A percentile compares a stretch with the other conserved stretches of the same genome.
These are phyloP conservation scores for Theobroma grandiflorum DNA, from an alignment of 441 rosid genomes.

Conservation along the genomic window DNA sequence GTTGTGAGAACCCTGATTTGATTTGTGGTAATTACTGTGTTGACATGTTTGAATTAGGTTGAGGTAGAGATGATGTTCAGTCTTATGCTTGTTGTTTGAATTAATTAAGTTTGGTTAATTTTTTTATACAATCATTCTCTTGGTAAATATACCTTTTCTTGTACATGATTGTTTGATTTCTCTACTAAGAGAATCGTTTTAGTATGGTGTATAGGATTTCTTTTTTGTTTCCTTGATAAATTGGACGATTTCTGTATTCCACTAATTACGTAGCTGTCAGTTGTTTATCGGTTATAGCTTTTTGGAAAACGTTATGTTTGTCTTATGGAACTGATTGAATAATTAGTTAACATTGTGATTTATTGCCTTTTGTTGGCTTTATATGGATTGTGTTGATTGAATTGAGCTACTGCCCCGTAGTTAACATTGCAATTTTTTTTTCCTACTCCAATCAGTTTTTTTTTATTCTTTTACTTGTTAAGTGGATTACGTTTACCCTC, in stretches of 20 bases:
- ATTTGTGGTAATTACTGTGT: not conserved
- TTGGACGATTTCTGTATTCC: not conserved
- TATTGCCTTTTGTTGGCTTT: not conserved
- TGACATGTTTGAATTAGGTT: not conserved
- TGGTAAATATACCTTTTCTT: not conserved
- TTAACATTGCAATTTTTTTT: not conserved
- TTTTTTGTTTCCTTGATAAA: not conserved
- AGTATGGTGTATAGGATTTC: not conserved
- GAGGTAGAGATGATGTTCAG: not conserved
- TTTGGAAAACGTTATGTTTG: too few relatives aligned
- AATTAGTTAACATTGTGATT: not conserved
- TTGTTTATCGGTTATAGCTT: conserved; percentile 1
- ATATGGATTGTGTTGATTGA: not conserved
- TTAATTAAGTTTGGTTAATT: not conserved
- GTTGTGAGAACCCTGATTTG: not conserved
- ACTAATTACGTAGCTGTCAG: not conserved
- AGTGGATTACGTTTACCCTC: not conserved
- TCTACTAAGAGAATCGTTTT: not conserved
- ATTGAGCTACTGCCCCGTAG: not conserved
- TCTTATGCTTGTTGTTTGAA: not conserved
- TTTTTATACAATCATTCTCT: not conserved
- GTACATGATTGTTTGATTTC: not conserved
- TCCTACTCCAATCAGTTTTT: not conserved
- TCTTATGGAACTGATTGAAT: not conserved
- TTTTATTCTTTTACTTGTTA: not conserved